Percentiles rank a stretch among this genome's conserved stretches.
These are phyloP conservation scores for Arabis hirsuta DNA, from an alignment of 345 rosid genomes.

Conservation along the genomic window DNA sequence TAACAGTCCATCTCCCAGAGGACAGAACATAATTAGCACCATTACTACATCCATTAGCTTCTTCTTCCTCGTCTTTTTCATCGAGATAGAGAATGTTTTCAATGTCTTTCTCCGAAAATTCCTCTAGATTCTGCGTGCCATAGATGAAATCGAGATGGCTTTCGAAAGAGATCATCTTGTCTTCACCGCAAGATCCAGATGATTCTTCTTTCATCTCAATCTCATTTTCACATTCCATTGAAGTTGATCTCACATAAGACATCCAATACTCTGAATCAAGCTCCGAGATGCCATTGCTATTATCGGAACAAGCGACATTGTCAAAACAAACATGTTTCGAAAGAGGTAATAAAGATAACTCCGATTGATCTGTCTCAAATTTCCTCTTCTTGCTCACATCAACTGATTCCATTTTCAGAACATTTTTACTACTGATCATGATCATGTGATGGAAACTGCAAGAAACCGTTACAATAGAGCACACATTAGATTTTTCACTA, in stretches of 20 bases:
- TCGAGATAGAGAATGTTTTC: constrained; percentile 46
- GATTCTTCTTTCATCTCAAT: constrained; percentile 43
- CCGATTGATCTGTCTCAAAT: constrained; percentile 39
- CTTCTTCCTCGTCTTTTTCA: constrained; percentile 32
- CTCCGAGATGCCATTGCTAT: constrained; percentile 22
- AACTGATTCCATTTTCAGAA: constrained; percentile 34
- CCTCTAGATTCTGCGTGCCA: constrained; percentile 47
- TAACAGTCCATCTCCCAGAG: constrained; percentile 69
- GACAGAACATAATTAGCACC: constrained; percentile 55
- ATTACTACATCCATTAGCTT: constrained; percentile 42
- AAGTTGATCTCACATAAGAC: constrained; percentile 28
- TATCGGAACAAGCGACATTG: constrained; percentile 13
- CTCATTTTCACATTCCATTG: constrained; percentile 38
- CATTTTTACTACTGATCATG: constrained; percentile 18
- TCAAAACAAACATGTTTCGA: constrained; percentile 33
- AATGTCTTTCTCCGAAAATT: constrained; percentile 52
- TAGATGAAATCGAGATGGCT: constrained; percentile 38
- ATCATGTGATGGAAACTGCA: constrained; percentile 25
- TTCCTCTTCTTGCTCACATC: constrained; percentile 43
- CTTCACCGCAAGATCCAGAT: constrained; percentile 38
- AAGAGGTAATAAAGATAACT: constrained; percentile 28
- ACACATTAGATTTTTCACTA: neutral
- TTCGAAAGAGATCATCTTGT: constrained; percentile 30
- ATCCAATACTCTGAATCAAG: constrained; percentile 25
- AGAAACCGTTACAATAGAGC: neutral